A percentile compares a stretch with the other conserved stretches of the same genome.
Evolutionary conservation across 2,329 filamentous ascomycete species (phyloP).

Genomic region (Zasmidium angulare): DNA sequence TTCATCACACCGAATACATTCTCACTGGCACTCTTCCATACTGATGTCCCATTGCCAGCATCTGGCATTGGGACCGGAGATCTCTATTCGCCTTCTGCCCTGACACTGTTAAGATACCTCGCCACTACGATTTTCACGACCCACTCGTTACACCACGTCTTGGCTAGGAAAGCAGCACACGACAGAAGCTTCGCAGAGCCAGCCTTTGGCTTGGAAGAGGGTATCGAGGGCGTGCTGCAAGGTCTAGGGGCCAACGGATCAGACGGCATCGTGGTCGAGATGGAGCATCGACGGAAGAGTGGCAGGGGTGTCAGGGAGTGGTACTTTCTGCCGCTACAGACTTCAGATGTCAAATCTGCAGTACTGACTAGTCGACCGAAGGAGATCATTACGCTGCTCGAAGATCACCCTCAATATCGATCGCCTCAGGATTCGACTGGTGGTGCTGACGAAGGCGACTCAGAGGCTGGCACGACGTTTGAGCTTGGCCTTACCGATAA

Average conservation of each 20-base stretch:
- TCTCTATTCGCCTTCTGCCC: slow-evolving; percentile 64
- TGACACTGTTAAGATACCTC: slow-evolving; percentile 75
- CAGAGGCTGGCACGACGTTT: slow-evolving; percentile 72
- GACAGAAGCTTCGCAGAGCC: slow-evolving; percentile 75
- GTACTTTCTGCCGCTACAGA: slow-evolving; percentile 53
- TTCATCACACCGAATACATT: slow-evolving; percentile 67
- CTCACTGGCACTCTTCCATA: slow-evolving; percentile 78
- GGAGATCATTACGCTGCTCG: slow-evolving; percentile 59
- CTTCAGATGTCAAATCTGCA: slow-evolving; percentile 18
- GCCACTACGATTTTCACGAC: slow-evolving; percentile 82
- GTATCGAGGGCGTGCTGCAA: slow-evolving; percentile 74
- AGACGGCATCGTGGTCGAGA: slow-evolving; percentile 69
- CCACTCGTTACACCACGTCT: slow-evolving; percentile 70
- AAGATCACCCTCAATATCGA: slow-evolving; percentile 73
- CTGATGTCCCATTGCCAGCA: slow-evolving; percentile 65
- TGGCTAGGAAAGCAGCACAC: slow-evolving; percentile 71
- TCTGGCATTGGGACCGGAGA: slow-evolving; percentile 31
- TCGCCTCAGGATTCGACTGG: slow-evolving; percentile 41
- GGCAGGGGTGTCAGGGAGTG: slow-evolving; percentile 74
- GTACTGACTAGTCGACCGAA: slow-evolving; percentile 20
- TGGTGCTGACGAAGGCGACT: slow-evolving; percentile 46
- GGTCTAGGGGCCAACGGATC: slow-evolving; percentile 58
- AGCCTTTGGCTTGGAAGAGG: slow-evolving; percentile 74
- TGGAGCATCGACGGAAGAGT: slow-evolving; percentile 83
- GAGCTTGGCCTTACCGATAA: slow-evolving; percentile 84